A percentile compares a stretch with the other conserved stretches of the same genome.
Evolutionary conservation across 202 grass and related monocot species (phyloP).

Genomic region (Bolboschoenoplectus hybrid): DNA sequence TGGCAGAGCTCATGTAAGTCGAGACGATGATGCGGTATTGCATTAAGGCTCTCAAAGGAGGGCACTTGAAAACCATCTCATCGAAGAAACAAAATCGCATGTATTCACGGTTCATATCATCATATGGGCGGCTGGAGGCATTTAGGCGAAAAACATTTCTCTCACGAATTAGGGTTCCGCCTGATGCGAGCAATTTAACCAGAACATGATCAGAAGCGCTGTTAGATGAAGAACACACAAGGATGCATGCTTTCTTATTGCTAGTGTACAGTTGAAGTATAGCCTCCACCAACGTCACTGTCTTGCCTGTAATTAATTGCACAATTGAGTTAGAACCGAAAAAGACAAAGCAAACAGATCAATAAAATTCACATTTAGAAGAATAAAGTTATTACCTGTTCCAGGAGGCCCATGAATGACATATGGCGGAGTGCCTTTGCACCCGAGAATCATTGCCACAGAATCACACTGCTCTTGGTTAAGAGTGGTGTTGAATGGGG

Average conservation of each 20-base stretch:
- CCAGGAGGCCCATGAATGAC: conserved; percentile 85
- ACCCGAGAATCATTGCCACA: conserved; percentile 82
- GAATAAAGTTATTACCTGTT: conserved; percentile 43
- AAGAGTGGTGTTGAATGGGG: conserved; percentile 59
- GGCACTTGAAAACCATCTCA: conserved; percentile 73
- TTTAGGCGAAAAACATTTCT: conserved; percentile 86
- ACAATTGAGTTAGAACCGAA: not conserved
- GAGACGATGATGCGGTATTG: conserved; percentile 81
- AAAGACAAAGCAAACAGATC: not conserved
- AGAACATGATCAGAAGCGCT: conserved; percentile 86
- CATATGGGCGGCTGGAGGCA: conserved; percentile 71
- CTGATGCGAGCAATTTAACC: conserved; percentile 59
- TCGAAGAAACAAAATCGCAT: conserved; percentile 85
- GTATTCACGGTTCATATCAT: conserved; percentile 70
- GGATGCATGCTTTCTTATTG: conserved; percentile 58
- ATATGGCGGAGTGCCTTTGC: conserved; percentile 72
- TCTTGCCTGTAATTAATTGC: conserved; percentile 57
- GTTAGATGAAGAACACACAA: conserved; percentile 91
- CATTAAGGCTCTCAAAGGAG: conserved; percentile 68
- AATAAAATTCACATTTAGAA: not conserved
- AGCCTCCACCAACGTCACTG: conserved; percentile 77
- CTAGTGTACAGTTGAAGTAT: conserved; percentile 73
- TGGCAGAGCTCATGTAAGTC: conserved; percentile 74
- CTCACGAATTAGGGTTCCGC: conserved; percentile 48
- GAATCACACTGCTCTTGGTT: conserved; percentile 72